These are phyloP conservation scores for Aspergillus sp. DNA, from an alignment of 2,329 filamentous ascomycete genomes.

Conservation along the genomic window DNA sequence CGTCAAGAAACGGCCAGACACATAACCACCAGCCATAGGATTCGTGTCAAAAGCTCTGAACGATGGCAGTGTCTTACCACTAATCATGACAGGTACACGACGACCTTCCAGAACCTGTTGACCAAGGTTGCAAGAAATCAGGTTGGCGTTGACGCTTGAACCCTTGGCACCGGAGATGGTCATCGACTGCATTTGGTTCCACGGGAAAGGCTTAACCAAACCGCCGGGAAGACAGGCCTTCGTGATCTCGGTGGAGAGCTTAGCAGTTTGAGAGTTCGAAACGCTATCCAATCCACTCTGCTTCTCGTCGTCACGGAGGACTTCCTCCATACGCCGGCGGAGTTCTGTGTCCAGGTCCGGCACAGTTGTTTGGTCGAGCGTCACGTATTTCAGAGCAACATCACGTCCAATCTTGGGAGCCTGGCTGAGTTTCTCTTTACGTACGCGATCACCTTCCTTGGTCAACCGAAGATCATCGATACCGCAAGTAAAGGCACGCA, in stretches of 20 bases:
- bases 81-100: constrained; percentile 94
- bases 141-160: constrained; percentile 86
- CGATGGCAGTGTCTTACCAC: constrained; percentile 91
- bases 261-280: constrained; percentile 67
- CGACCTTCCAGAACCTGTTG: constrained; percentile 95
- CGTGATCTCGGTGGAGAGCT: constrained; percentile 76
- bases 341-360: constrained; percentile 69
- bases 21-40: constrained; percentile 86
- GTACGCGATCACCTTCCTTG: constrained; percentile 67
- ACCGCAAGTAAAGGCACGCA: constrained; percentile 94
- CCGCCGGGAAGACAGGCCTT: constrained; percentile 74
- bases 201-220: constrained; percentile 87
- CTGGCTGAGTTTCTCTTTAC: constrained; percentile 65
- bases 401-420: constrained; percentile 70
- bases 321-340: constrained; percentile 76
- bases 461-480: constrained; percentile 94
- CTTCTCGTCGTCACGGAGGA: constrained; percentile 85
- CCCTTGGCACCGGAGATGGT: constrained; percentile 96
- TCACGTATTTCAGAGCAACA: constrained; percentile 85
- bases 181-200: constrained; percentile 99
- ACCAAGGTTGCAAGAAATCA: constrained; percentile 96
- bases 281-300: constrained; percentile 86
- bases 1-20: constrained; percentile 94
- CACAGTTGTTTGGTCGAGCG: constrained; percentile 64
- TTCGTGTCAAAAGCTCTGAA: constrained; percentile 91